phyloP scores from a whole-genome alignment of 164 flowering plant species.

The Macadamia integrifolia region DNA sequence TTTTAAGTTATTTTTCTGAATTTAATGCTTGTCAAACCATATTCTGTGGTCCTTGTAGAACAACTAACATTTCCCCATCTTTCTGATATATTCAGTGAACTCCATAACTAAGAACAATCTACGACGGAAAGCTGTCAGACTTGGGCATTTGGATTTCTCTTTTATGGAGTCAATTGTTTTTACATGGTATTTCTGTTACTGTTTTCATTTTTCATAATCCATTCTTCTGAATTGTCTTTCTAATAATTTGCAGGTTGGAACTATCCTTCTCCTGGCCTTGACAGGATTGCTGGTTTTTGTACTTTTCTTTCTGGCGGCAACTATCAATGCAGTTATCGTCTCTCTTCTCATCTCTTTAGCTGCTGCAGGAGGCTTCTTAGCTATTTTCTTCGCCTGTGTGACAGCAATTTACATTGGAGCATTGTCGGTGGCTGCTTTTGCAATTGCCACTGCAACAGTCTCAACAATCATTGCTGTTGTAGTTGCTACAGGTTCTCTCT shows the following conservation, averaged over 20 bases:
- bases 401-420: slow-evolving; percentile 74
- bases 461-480: slow-evolving; percentile 49
- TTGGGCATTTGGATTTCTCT: too few species aligned
- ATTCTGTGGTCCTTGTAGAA: too few species aligned
- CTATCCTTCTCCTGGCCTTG: slow-evolving; percentile 43
- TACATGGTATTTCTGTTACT: too few species aligned
- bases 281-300: slow-evolving; percentile 65
- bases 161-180: too few species aligned
- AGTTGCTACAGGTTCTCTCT: slow-evolving; percentile 48
- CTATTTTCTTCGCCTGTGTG: slow-evolving; percentile 67
- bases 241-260: slow-evolving; percentile 59
- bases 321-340: slow-evolving; percentile 64
- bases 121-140: too few species aligned
- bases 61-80: too few species aligned
- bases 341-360: slow-evolving; percentile 74
- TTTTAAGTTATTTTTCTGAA: too few species aligned
- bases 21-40: too few species aligned
- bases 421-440: slow-evolving; percentile 53
- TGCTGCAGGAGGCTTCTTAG: slow-evolving; percentile 84
- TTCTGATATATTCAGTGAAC: too few species aligned
- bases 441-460: slow-evolving; percentile 53
- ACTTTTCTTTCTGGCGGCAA: slow-evolving; percentile 79
- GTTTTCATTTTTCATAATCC: not conserved
- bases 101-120: too few species aligned
- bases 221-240: not conserved